Base-by-base conservation (phyloP, 2,329 filamentous ascomycete genomes). In the Alternaria conjuncta region DNA sequence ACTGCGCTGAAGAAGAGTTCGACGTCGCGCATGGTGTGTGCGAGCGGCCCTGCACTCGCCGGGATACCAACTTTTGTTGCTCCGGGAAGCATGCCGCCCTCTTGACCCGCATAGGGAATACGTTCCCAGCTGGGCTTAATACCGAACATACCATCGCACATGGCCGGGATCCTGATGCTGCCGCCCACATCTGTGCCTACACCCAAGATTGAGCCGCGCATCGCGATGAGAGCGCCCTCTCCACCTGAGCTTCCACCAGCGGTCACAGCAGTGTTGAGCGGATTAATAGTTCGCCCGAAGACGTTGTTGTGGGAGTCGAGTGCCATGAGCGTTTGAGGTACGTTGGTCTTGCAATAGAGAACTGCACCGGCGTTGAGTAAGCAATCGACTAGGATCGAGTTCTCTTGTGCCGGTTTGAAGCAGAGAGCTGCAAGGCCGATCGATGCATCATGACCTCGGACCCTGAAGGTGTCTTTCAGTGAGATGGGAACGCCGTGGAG, bases 131-230 rank as follows among this genome's bases (percentile, higher is more conserved):
- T 83, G 30, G 77, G 82, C 71, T 83, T 85, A 71, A 80, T 72
- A 6, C 84, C 85, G 45, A 83, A 86, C 0, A 85, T 72, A 3
- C 83, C 84, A 64, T 85, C 83, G 58, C 85, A 81, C 68, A 83
- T 81, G 0, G 85, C 81, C 1, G 86, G 86, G 13, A 87, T 82
- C 3, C 86, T 79, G 57, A 86, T 85, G 3, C 80, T 83, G 9
- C 85, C 85, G n/a, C 85, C 85, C 8, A 87, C 82, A 68, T 87
- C 86, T 4, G 86, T 87, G 3, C 85, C 86, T 1, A 87, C 81
- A 4, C 85, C 86, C 0, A 87, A 67, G 0, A 84, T 66, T 10
- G 81, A 84, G 0, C 85, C 85, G 20, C 82, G 74, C 69, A 84
- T 80, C 0, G 82, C 84, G 3, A 87, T 55, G 4, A 87, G 75